phyloP scores from a whole-genome alignment of 441 rosid genomes.

The Corymbia citriodora region DNA sequence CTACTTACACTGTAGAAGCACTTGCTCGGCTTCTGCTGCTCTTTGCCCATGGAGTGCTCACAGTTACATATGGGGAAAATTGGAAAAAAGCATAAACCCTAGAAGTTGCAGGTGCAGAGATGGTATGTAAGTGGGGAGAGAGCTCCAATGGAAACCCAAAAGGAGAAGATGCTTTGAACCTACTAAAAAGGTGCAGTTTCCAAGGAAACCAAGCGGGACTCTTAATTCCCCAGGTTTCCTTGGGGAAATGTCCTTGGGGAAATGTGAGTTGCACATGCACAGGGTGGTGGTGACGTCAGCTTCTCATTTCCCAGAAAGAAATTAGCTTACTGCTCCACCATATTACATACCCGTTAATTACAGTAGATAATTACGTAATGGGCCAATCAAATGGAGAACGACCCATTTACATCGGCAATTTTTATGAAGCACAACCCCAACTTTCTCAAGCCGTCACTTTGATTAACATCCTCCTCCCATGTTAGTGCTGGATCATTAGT shows the following conservation, averaged over 20 bases:
- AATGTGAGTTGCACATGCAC: neutral
- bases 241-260: neutral
- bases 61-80: neutral
- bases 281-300: neutral
- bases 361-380: too few relatives aligned
- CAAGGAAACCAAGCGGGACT: neutral
- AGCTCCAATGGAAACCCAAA: neutral
- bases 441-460: too few relatives aligned
- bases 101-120: neutral
- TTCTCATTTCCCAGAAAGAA: neutral
- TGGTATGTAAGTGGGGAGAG: neutral
- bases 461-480: too few relatives aligned
- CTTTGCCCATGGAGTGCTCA: neutral
- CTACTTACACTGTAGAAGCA: neutral
- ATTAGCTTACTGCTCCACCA: too few relatives aligned
- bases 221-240: neutral
- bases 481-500: too few relatives aligned
- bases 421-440: fast-evolving
- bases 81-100: neutral
- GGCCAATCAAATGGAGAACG: too few relatives aligned
- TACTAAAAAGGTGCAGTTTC: neutral
- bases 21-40: neutral
- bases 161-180: neutral
- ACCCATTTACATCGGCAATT: too few relatives aligned
- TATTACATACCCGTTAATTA: too few relatives aligned